A percentile compares a stretch with the other conserved stretches of the same genome.
These are phyloP conservation scores for Mortierella sp. DNA, from an alignment of 371 early-diverging fungal genomes.

Conservation along the genomic window DNA sequence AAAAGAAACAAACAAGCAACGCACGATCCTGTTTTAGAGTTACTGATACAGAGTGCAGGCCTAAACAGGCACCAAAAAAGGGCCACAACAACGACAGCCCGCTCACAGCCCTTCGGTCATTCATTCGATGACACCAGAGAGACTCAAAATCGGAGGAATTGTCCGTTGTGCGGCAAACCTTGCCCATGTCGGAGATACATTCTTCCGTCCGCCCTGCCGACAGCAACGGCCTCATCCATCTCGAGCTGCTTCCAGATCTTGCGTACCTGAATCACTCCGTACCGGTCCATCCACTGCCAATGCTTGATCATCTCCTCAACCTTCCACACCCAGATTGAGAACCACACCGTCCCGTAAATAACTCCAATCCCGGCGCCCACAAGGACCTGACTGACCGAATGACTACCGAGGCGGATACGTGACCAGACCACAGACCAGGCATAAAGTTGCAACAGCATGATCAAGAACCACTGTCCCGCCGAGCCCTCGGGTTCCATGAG, in stretches of 20 bases:
- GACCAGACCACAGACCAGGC: slow-evolving; percentile 67
- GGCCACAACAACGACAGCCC: background rate
- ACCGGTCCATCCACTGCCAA: slow-evolving; percentile 59
- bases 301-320: slow-evolving; percentile 58
- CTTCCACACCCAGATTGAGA: slow-evolving; percentile 59
- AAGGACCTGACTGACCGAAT: slow-evolving; percentile 65
- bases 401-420: slow-evolving; percentile 65
- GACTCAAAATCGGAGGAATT: slow-evolving; percentile 25
- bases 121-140: background rate
- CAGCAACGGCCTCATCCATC: slow-evolving; percentile 42
- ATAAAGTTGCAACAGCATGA: slow-evolving; percentile 55
- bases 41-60: background rate
- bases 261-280: slow-evolving; percentile 55
- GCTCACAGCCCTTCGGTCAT: background rate
- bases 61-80: background rate
- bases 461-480: slow-evolving; percentile 56
- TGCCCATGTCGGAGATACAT: slow-evolving; percentile 44
- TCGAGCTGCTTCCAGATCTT: slow-evolving; percentile 58
- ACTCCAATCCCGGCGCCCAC: slow-evolving; percentile 63
- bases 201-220: slow-evolving; percentile 43
- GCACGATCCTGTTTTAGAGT: background rate
- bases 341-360: slow-evolving; percentile 57
- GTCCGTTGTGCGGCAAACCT: slow-evolving; percentile 26
- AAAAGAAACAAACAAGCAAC: background rate
- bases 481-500: slow-evolving; percentile 48